Evolutionary conservation across 257 asterid genomes (phyloP), one percentile per base, ranked within the genome.

Genomic region (Penstemon davidsonii): DNA sequence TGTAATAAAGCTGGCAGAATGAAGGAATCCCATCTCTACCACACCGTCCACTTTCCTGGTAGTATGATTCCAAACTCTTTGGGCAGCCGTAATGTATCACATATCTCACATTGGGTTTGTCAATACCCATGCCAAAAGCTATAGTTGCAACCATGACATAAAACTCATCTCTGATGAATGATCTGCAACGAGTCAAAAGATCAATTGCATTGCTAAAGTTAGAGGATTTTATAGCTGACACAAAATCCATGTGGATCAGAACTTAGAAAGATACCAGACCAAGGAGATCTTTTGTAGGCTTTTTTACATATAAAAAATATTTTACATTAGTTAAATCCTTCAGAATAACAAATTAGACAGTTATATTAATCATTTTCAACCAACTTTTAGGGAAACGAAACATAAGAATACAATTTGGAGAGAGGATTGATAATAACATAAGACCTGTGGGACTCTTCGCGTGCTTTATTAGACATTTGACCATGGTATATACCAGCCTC

Each of bases 121-220:
- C 97, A 57, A 92, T 92, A 40, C 98, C 98, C 98, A 92, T 92
- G 77, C 98, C 98, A 74, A 92, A 92, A 70, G 98, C 97, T 78
- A 92, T 73, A 76, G 98, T 92, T 70, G 97, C 97, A 68, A 90
- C 88, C 97, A 92, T 92, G 70, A 88, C 96, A 82, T 83, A 85
- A 78, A 87, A 82, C 72, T 92, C 98, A 79, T 92, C 98, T 81
- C 95, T 82, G 76, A 90, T 92, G 80, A 89, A 92, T 73, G 93
- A 81, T 81, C 98, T 92, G 90, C 65, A 71, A 69, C 79, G 76
- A 63, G 72, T 70, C 62, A 63, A 65, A 62, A 43, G 51, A 70
- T 54, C 57, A 65, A 64, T 66, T 46, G 54, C 67, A 18, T 49
- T 51, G 8, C 60, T 56, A 8, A 64, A 61, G 50, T 62, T 6